Evolutionary conservation across 805 yeast genomes (phyloP).

Genomic region (Candida silvicultrix): DNA sequence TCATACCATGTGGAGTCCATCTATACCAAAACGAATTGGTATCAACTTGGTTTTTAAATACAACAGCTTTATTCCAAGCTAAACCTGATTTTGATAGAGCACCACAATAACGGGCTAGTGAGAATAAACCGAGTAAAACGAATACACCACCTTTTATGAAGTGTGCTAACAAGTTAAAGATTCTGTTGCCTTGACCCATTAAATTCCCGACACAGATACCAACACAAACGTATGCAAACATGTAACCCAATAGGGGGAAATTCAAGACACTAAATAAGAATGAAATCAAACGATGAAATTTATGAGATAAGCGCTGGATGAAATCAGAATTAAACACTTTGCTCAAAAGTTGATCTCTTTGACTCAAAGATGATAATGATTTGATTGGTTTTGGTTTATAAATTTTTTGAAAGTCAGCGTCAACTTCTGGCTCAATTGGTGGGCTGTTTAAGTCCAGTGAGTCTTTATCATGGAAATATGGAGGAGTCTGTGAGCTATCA

Average conservation of each 20-base stretch:
- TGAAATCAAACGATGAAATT: slow-evolving; percentile 20
- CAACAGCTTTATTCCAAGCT: slow-evolving; percentile 74
- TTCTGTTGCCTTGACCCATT: slow-evolving; percentile 58
- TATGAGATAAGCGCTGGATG: slow-evolving; percentile 16
- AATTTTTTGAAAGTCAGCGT: slow-evolving; percentile 5
- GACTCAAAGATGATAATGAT: slow-evolving; percentile 9
- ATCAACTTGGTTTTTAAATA: slow-evolving; percentile 21
- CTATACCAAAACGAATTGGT: slow-evolving; percentile 21
- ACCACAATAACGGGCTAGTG: slow-evolving; percentile 87
- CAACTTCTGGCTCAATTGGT: neutral
- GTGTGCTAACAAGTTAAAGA: slow-evolving; percentile 87
- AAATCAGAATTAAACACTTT: slow-evolving; percentile 28
- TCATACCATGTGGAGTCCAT: slow-evolving; percentile 34
- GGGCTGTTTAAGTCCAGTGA: slow-evolving; percentile 16
- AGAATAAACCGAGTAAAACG: slow-evolving; percentile 62
- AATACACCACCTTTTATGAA: slow-evolving; percentile 95
- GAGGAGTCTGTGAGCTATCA: slow-evolving; percentile 10
- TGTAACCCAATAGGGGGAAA: slow-evolving; percentile 58
- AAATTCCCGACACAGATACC: slow-evolving; percentile 59
- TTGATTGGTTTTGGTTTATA: neutral
- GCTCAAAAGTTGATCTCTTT: slow-evolving; percentile 28
- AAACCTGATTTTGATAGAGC: slow-evolving; percentile 70
- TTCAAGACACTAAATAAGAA: slow-evolving; percentile 46
- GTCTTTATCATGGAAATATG: slow-evolving; percentile 18
- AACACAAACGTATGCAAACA: slow-evolving; percentile 46